Conservation (phyloP, 2,329 filamentous ascomycete genomes). For the Elsinoe ampelina region DNA sequence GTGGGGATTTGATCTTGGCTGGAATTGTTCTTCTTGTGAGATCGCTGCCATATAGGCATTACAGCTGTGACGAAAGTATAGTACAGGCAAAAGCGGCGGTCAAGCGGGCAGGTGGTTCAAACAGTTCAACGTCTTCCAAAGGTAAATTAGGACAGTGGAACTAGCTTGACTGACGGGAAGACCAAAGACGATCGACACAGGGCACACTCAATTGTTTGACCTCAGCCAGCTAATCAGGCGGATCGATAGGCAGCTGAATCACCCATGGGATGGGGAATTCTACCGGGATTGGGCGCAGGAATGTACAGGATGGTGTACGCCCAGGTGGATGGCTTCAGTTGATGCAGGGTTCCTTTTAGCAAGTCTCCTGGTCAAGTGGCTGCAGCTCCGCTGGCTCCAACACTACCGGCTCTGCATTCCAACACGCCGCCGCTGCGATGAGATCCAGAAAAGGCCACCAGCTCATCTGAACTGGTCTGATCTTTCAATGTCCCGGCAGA, state of each 20-base stretch:
- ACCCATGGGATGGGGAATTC: neutral
- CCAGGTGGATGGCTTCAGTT: neutral
- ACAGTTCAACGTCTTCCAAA: conserved; percentile 4
- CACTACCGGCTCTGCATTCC: conserved; percentile 2
- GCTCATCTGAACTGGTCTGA: too few species aligned
- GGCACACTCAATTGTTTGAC: neutral
- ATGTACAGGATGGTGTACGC: neutral
- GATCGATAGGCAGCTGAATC: neutral
- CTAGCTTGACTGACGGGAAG: neutral
- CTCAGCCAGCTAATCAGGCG: neutral
- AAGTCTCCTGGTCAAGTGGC: neutral
- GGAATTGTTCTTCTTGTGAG: conserved; percentile 8
- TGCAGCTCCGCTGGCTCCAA: conserved; percentile 2
- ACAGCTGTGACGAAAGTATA: conserved; percentile 1
- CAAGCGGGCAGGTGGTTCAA: conserved; percentile 5
- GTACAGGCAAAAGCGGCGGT: neutral
- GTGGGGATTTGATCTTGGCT: neutral
- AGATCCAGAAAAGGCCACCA: too few species aligned
- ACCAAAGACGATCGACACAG: neutral
- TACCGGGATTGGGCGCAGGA: neutral
- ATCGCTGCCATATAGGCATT: conserved; percentile 11
- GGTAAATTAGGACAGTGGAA: neutral
- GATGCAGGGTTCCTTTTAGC: neutral
- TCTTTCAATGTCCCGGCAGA: too few species aligned
- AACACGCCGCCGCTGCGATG: neutral